Evolutionary conservation across 208 protist species (phyloP).

Genomic region (Trichomonas tenax): DNA sequence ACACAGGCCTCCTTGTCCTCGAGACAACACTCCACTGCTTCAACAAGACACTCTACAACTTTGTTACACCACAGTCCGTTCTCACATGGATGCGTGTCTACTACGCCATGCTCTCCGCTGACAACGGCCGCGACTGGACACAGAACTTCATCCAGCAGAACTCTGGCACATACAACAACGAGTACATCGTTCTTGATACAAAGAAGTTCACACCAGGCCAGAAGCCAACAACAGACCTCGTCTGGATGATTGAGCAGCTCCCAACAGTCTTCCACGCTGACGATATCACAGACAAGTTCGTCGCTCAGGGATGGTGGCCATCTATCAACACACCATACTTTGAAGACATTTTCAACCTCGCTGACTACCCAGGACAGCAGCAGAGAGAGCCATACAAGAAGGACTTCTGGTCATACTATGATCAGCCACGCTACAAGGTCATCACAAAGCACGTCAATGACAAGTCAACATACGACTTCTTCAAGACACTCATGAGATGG

Average conservation of each 20-base stretch:
- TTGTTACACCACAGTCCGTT: background rate
- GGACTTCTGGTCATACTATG: background rate
- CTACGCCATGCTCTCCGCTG: background rate
- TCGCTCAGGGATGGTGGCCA: background rate
- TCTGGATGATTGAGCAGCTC: background rate
- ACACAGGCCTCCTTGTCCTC: background rate
- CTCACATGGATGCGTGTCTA: background rate
- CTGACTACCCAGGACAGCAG: background rate
- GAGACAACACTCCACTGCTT: background rate
- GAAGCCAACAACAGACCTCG: background rate
- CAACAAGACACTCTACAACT: background rate
- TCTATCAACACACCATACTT: constrained; percentile 4
- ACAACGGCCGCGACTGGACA: background rate
- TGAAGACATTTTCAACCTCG: background rate
- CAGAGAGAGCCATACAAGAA: background rate
- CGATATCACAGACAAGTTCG: background rate
- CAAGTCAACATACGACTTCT: background rate
- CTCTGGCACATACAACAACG: constrained; percentile 5
- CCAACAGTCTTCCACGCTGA: background rate
- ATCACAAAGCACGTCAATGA: background rate
- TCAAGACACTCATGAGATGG: background rate
- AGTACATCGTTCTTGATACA: background rate
- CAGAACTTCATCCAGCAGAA: background rate
- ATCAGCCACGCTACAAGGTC: background rate
- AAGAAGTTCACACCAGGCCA: background rate